Conservation (phyloP, 1,139 yeast genomes). For the Arxiozyma heterogenica region DNA sequence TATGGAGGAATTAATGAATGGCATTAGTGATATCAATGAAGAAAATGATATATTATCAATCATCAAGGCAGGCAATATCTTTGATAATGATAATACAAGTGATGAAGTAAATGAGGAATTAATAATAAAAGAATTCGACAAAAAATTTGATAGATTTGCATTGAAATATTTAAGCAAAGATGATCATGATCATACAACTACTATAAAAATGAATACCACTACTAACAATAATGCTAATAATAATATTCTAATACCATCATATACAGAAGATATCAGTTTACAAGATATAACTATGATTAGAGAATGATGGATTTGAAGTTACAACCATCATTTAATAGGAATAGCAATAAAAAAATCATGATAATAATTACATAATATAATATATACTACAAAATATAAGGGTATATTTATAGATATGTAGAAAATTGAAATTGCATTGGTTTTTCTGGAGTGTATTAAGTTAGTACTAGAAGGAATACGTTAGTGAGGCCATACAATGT, state of each 20-base stretch:
- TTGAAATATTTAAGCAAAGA: not conserved
- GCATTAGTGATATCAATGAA: too few species aligned
- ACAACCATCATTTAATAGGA: too few species aligned
- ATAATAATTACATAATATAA: too few species aligned
- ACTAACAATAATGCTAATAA: not conserved
- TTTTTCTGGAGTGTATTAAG: too few species aligned
- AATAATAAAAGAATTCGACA: not conserved
- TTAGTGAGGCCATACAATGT: too few species aligned
- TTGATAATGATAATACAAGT: not conserved
- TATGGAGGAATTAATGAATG: not conserved
- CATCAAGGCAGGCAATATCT: not conserved
- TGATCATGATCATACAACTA: not conserved
- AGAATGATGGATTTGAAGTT: not conserved
- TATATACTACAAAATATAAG: too few species aligned
- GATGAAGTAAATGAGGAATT: not conserved
- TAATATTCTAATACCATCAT: not conserved
- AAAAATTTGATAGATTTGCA: not conserved
- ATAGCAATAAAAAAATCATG: too few species aligned
- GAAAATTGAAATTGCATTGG: too few species aligned
- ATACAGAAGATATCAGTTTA: conserved; percentile 11
- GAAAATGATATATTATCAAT: not conserved
- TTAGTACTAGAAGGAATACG: too few species aligned
- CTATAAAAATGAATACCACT: not conserved
- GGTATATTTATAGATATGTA: too few species aligned
- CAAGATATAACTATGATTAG: conserved; percentile 13